Base-by-base conservation (phyloP, 805 yeast species). In the Torulaspora indica region DNA sequence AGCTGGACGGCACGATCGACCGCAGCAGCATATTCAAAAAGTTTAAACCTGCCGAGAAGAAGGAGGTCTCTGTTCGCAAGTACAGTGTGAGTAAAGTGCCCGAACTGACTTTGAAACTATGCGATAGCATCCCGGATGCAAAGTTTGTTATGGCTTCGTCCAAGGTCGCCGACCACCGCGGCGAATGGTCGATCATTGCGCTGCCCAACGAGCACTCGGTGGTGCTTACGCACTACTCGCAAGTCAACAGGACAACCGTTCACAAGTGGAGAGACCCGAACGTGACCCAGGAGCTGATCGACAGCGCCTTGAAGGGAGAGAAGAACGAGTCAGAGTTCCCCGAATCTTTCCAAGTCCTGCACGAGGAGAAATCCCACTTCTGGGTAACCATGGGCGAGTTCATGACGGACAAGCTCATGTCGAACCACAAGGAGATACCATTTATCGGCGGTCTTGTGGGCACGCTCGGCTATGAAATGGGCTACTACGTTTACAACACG, bases 401-500 rank as follows among this genome's bases (percentile, higher is more conserved):
- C 33, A 64, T 64, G 66, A 50, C 57, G 24, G 28, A 34, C 22
- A 51, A 51, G 18, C 31, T 56, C 13, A 38, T 46, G 13, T 25
- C 39, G 5, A 45, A 50, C 15, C 33, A 35, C n/a, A 42, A 69
- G 6, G 65, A 68, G 0, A 67, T 87, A 14, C 95, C 96, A 1
- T 93, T 93, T 56, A 68, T 79, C 45, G 98, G 98, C n/a, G 99
- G 99, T 0, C 72, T 86, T 25, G 70, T 90, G 43, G 99, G 99
- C 4, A 71, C 83, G 33, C 63, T 93, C 8, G 83, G 95, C 0
- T 93, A 93, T 60, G 98, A 91, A 61, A 91, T 85, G 66, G 95
- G 95, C 0, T 75, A 75, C 20, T 73, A 71, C 40, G 56, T 72
- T 1, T 23, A 42, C 6, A 68, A 73, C 27, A 49, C 74, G 2